phyloP scores from a whole-genome alignment of 352 stramenopile species.

The Globisporangium heterothallicum region DNA sequence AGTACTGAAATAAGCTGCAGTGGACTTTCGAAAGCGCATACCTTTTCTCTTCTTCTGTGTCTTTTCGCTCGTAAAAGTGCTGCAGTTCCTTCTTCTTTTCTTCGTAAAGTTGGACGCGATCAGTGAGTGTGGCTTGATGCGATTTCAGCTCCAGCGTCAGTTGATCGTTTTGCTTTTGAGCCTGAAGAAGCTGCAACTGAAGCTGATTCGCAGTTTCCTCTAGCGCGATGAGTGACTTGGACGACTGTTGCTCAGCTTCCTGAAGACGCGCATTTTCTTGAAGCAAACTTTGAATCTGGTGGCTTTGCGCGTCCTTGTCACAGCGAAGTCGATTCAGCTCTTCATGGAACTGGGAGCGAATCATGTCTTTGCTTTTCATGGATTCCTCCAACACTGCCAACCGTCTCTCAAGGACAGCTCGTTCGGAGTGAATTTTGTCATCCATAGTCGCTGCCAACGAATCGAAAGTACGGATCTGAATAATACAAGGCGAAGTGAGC shows the following conservation, averaged over 20 bases:
- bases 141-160: slow-evolving; percentile 53
- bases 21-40: slow-evolving; percentile 7
- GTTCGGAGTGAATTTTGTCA: slow-evolving; percentile 25
- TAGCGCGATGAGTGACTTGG: slow-evolving; percentile 23
- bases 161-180: slow-evolving; percentile 51
- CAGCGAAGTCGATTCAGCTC: slow-evolving; percentile 29
- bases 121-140: slow-evolving; percentile 35
- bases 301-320: slow-evolving; percentile 9
- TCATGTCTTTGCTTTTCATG: slow-evolving; percentile 22
- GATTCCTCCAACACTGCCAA: slow-evolving; percentile 30
- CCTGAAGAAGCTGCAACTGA: slow-evolving; percentile 45
- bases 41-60: slow-evolving; percentile 44
- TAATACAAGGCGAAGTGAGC: background rate
- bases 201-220: slow-evolving; percentile 33
- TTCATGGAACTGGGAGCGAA: slow-evolving; percentile 20
- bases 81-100: slow-evolving; percentile 65
- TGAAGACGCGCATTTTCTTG: slow-evolving; percentile 27
- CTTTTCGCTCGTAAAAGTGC: slow-evolving; percentile 54
- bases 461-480: slow-evolving; percentile 34
- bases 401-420: slow-evolving; percentile 27
- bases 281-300: slow-evolving; percentile 25
- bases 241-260: slow-evolving; percentile 30
- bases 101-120: slow-evolving; percentile 50
- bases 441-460: slow-evolving; percentile 25
- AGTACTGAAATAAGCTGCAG: background rate